phyloP scores from a whole-genome alignment of 2,329 filamentous ascomycete species.

The Drechslera avenae region DNA sequence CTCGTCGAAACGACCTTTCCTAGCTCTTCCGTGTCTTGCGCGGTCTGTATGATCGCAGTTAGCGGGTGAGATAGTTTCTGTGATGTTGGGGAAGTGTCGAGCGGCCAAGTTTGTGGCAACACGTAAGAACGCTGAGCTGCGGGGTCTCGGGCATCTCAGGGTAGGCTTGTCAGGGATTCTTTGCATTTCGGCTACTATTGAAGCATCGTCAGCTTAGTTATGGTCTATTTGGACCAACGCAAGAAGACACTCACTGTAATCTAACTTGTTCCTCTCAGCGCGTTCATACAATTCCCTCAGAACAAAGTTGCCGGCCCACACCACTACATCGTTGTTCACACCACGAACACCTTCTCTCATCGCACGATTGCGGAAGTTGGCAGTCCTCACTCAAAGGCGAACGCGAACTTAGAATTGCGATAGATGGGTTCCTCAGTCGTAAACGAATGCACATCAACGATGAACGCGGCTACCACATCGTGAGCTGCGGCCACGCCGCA shows the following conservation, averaged over 20 bases:
- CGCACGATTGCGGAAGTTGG: too few species aligned
- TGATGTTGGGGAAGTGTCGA: conserved; percentile 8
- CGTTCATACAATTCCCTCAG: background rate
- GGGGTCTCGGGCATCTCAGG: conserved; percentile 13
- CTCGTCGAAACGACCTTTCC: background rate
- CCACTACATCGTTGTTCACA: background rate
- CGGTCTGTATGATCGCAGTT: conserved; percentile 3
- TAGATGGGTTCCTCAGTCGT: too few species aligned
- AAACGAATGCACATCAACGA: too few species aligned
- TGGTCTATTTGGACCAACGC: background rate
- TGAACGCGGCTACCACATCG: too few species aligned
- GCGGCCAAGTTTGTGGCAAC: conserved; percentile 11
- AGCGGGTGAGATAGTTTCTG: conserved; percentile 6
- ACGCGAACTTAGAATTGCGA: too few species aligned
- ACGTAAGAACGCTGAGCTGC: conserved; percentile 19
- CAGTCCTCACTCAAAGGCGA: too few species aligned
- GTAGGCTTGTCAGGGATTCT: conserved; percentile 9
- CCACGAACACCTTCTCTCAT: background rate
- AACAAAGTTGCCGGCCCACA: background rate
- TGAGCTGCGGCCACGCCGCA: too few species aligned
- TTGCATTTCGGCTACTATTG: conserved; percentile 27
- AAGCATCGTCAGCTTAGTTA: conserved; percentile 19
- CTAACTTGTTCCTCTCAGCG: conserved; percentile 3
- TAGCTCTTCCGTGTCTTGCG: conserved; percentile 13
- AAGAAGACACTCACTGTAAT: conserved; percentile 20